Conservation (phyloP, 2,329 filamentous ascomycete species). For the Venturia asperata region DNA sequence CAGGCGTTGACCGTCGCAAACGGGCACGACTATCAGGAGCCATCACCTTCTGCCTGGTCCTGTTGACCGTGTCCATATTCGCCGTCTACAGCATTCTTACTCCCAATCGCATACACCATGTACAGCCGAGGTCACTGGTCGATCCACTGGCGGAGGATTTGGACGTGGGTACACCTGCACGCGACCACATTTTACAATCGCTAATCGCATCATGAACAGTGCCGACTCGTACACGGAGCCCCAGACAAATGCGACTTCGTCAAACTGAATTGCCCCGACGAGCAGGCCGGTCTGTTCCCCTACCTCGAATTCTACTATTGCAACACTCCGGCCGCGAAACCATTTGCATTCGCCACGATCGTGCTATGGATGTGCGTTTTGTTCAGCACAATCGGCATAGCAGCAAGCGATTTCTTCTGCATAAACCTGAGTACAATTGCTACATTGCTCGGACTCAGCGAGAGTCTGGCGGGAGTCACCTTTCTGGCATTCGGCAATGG, state of each 20-base stretch:
- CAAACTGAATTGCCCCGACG: conserved; percentile 70
- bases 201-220: conserved; percentile 41
- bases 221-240: conserved; percentile 69
- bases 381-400: conserved; percentile 95
- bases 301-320: conserved; percentile 94
- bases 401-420: conserved; percentile 97
- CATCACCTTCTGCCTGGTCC: conserved; percentile 12
- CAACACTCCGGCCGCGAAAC: conserved; percentile 57
- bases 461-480: conserved; percentile 92
- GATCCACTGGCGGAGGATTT: background rate
- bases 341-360: conserved; percentile 71
- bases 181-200: background rate
- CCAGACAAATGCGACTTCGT: conserved; percentile 83
- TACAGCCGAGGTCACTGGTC: background rate
- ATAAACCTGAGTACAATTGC: conserved; percentile 93
- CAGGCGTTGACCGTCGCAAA: background rate
- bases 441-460: conserved; percentile 80
- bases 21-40: conserved; percentile 2
- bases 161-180: conserved; percentile 8
- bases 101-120: background rate
- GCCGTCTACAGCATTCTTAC: conserved; percentile 14
- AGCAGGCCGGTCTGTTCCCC: conserved; percentile 81
- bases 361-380: conserved; percentile 79
- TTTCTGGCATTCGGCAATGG: conserved; percentile 97
- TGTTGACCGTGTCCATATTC: conserved; percentile 1